phyloP scores from a whole-genome alignment of 1,139 yeast genomes.

The Pichia sp. region DNA sequence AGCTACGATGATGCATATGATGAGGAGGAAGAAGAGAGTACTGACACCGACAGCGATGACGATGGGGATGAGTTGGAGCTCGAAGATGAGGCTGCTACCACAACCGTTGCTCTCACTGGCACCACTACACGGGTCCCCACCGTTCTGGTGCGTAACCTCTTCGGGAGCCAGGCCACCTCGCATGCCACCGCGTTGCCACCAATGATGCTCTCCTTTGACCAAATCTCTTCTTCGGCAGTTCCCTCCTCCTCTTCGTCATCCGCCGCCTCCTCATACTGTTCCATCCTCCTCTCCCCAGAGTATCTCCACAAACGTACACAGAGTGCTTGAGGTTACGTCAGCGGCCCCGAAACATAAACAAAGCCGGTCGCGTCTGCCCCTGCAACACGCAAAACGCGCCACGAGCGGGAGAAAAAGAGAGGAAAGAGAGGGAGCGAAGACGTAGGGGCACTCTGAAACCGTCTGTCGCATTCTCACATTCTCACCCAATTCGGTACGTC shows the following conservation, averaged over 20 bases:
- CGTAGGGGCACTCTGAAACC: background rate
- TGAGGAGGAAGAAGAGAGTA: background rate
- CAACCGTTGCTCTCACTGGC: background rate
- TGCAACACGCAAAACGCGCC: conserved; percentile 1
- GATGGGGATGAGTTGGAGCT: background rate
- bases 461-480: background rate
- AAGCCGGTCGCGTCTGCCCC: background rate
- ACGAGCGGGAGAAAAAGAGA: background rate
- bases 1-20: background rate
- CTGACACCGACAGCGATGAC: background rate
- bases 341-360: background rate
- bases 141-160: background rate
- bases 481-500: background rate
- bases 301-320: conserved; percentile 5
- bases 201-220: background rate
- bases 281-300: conserved; percentile 17
- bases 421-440: too few relatives aligned
- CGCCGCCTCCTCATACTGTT: conserved; percentile 6
- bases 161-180: background rate
- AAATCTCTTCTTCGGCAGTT: background rate
- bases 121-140: background rate
- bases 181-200: background rate
- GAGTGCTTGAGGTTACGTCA: conserved; percentile 3
- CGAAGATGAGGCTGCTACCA: background rate
- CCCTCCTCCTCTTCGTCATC: background rate